phyloP scores from a whole-genome alignment of 2,329 filamentous ascomycete genomes.

The Juglanconis sp. region DNA sequence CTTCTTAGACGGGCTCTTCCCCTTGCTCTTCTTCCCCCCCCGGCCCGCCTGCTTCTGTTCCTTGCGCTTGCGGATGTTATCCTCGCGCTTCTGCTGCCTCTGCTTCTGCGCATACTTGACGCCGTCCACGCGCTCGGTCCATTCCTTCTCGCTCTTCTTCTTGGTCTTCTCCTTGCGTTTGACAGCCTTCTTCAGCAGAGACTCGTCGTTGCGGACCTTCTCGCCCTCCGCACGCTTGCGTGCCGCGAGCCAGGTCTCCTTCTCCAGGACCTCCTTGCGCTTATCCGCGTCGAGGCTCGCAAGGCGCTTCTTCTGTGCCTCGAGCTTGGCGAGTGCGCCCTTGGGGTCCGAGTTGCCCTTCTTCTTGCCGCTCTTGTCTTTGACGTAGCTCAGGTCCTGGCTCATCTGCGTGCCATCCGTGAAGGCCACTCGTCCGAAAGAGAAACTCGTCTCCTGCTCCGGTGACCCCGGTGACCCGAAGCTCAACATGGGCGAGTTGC shows the following conservation, averaged over 20 bases:
- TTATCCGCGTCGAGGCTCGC: slow-evolving; percentile 74
- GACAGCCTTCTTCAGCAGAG: slow-evolving; percentile 85
- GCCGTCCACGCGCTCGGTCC: slow-evolving; percentile 69
- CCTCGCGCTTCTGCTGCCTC: slow-evolving; percentile 77
- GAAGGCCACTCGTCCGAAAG: slow-evolving; percentile 90
- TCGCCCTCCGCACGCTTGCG: slow-evolving; percentile 87
- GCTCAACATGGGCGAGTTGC: slow-evolving; percentile 57
- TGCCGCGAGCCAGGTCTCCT: slow-evolving; percentile 90
- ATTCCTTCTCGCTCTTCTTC: slow-evolving; percentile 88
- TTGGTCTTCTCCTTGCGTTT: slow-evolving; percentile 90
- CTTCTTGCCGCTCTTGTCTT: slow-evolving; percentile 51
- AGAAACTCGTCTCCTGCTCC: slow-evolving; percentile 62
- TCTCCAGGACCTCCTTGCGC: slow-evolving; percentile 82
- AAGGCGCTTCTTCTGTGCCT: slow-evolving; percentile 82
- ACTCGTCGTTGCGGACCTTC: slow-evolving; percentile 81
- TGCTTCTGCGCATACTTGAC: slow-evolving; percentile 74
- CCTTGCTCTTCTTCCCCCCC: slow-evolving; percentile 51
- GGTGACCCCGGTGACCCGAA: slow-evolving; percentile 34
- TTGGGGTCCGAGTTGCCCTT: slow-evolving; percentile 83
- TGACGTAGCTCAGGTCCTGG: slow-evolving; percentile 63
- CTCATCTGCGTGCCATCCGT: slow-evolving; percentile 79
- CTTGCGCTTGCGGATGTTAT: slow-evolving; percentile 69
- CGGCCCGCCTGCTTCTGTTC: slow-evolving; percentile 67
- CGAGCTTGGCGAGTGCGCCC: slow-evolving; percentile 78
- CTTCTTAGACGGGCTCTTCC: slow-evolving; percentile 52